A percentile compares a stretch with the other conserved stretches of the same genome.
Evolutionary conservation across 805 yeast species (phyloP).

Genomic region (Candida vaughaniae): DNA sequence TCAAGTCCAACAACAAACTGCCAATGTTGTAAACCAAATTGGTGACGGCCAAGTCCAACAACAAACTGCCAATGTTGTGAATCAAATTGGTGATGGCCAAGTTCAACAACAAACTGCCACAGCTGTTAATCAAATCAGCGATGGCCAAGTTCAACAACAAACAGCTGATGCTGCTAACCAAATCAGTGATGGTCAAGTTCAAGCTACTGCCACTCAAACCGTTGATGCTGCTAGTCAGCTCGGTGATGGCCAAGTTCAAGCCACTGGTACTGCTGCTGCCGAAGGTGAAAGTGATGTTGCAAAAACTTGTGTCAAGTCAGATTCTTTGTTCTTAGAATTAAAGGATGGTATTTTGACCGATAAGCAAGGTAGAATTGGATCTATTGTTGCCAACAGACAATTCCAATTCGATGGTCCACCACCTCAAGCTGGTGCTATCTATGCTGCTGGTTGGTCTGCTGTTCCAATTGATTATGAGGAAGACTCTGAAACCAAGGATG

Average conservation of each 20-base stretch:
- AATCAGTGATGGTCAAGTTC: conserved; percentile 32
- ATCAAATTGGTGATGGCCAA: conserved; percentile 26
- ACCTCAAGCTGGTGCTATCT: conserved; percentile 76
- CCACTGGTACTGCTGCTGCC: conserved; percentile 18
- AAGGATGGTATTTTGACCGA: conserved; percentile 29
- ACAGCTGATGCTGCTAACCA: conserved; percentile 31
- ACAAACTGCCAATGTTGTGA: conserved; percentile 19
- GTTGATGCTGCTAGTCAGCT: conserved; percentile 26
- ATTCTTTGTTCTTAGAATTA: conserved; percentile 21
- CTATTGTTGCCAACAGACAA: conserved; percentile 58
- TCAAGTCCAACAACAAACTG: conserved; percentile 15
- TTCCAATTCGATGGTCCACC: conserved; percentile 80
- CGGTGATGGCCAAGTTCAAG: conserved; percentile 30
- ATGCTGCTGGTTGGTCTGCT: conserved; percentile 63
- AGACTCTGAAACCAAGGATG: conserved; percentile 10
- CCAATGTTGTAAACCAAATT: conserved; percentile 38
- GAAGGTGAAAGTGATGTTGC: conserved; percentile 19
- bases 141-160: conserved; percentile 45
- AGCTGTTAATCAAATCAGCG: conserved; percentile 40
- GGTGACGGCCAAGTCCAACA: conserved; percentile 49
- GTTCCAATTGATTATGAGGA: conserved; percentile 15
- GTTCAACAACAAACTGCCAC: conserved; percentile 20
- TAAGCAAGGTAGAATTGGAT: conserved; percentile 42
- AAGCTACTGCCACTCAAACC: conserved; percentile 24
- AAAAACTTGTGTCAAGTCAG: conserved; percentile 11